phyloP scores from a whole-genome alignment of 768 basidiomycete genomes.

The Coprinopsis cinerea region DNA sequence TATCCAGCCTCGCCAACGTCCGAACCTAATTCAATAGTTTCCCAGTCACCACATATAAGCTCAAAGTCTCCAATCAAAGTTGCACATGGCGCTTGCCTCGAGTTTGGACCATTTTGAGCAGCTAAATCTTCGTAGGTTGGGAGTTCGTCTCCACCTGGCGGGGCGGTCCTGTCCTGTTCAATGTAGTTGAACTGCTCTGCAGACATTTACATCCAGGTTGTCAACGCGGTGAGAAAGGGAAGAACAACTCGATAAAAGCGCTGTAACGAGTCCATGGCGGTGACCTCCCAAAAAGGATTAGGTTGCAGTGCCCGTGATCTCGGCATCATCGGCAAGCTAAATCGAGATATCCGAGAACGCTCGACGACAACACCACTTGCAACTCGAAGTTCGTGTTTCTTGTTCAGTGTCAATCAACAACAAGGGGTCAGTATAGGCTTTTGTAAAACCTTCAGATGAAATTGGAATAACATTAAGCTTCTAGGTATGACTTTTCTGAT shows the following conservation, averaged over 20 bases:
- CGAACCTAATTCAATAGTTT: slow-evolving; percentile 47
- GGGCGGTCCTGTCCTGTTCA: slow-evolving; percentile 37
- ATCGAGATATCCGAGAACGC: not conserved
- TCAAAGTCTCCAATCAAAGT: slow-evolving; percentile 6
- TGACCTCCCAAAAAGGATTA: slow-evolving; percentile 1
- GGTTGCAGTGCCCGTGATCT: too few relatives aligned
- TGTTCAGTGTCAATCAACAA: too few relatives aligned
- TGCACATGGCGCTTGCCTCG: slow-evolving; percentile 46
- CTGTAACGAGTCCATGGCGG: slow-evolving; percentile 1
- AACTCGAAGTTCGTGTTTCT: too few relatives aligned
- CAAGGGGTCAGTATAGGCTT: too few relatives aligned
- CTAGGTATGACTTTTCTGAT: too few relatives aligned
- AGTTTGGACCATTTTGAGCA: slow-evolving; percentile 72
- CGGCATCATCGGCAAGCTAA: too few relatives aligned
- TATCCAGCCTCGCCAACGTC: slow-evolving; percentile 83
- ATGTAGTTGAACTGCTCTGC: slow-evolving; percentile 23
- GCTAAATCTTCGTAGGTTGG: slow-evolving; percentile 82
- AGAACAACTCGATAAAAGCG: not conserved
- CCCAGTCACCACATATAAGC: slow-evolving; percentile 7
- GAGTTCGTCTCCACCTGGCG: slow-evolving; percentile 44
- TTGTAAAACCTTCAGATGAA: too few relatives aligned
- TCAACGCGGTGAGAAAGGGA: not conserved
- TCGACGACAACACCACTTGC: too few relatives aligned
- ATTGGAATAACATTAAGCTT: too few relatives aligned
- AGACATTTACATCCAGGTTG: slow-evolving; percentile 3